Percentiles rank a stretch among this genome's conserved stretches.
These are phyloP conservation scores for Kodamaea kakaduensis DNA, from an alignment of 805 yeast genomes.

Conservation along the genomic window DNA sequence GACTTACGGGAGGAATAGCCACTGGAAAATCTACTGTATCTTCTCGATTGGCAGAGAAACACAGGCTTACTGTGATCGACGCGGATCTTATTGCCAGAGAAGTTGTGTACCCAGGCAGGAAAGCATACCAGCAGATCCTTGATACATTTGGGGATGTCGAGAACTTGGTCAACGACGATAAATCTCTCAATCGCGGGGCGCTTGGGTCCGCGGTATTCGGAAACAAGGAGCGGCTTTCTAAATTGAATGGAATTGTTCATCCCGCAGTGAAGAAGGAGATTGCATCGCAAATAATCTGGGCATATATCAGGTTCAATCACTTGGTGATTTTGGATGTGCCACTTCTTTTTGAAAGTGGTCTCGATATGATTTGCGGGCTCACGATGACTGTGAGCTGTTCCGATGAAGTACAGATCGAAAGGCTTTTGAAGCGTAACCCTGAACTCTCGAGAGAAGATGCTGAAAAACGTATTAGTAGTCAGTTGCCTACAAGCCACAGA, in stretches of 20 bases:
- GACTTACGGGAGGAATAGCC: conserved; percentile 97
- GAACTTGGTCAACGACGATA: conserved; percentile 42
- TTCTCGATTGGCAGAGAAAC: conserved; percentile 44
- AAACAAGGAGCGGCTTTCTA: conserved; percentile 51
- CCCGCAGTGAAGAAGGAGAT: conserved; percentile 79
- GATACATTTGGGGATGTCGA: conserved; percentile 55
- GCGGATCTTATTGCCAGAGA: conserved; percentile 88
- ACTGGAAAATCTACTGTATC: conserved; percentile 96
- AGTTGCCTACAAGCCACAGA: conserved; percentile 63
- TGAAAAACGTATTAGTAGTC: conserved; percentile 65
- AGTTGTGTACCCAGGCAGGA: conserved; percentile 75
- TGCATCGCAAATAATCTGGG: conserved; percentile 47
- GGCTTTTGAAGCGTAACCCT: conserved; percentile 66
- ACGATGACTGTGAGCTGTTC: conserved; percentile 66
- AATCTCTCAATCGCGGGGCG: conserved; percentile 60
- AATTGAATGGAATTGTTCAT: conserved; percentile 75
- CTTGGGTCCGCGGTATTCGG: conserved; percentile 79
- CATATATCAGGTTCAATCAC: conserved; percentile 55
- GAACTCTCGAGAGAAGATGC: conserved; percentile 66
- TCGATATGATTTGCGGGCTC: conserved; percentile 67
- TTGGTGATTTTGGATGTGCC: conserved; percentile 88
- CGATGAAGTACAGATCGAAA: conserved; percentile 51
- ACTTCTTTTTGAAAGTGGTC: conserved; percentile 72
- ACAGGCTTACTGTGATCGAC: conserved; percentile 64
- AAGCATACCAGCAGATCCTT: conserved; percentile 66